Evolutionary conservation across 345 rosid species (phyloP), one percentile per base, ranked within the genome.

Genomic region (Excoecaria agallocha): DNA sequence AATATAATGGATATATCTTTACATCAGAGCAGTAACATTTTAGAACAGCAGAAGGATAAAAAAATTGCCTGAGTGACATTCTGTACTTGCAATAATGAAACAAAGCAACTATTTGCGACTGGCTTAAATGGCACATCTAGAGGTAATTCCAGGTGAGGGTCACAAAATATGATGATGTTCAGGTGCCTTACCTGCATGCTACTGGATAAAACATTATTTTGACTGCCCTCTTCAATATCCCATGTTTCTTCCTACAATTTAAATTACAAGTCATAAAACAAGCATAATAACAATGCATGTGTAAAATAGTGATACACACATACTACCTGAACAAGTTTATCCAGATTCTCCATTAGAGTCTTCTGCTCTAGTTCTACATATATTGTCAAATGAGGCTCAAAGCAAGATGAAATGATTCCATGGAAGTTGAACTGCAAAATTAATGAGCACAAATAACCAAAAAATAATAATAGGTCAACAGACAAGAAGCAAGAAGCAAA

Each of bases 191-290:
- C 99, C 91, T 95, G 96, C 85, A 90, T 93, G 85, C 99, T 93
- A 80, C 99, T 95, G 76, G 90, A 87, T 73, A 95, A 82, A 75
- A 95, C 99, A 85, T 90, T 91, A 78, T 86, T 93, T 82, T 95
- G 94, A 79, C 94, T 91, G 70, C 96, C 97, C 76, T 93, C 98
- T 75, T 95, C 99, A 62, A 93, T 87, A 79, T 93, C 98, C 99
- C 98, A 95, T 64, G 98, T 88, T 85, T 95, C 99, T 83, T 95
- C 99, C 99, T 95, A 79, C 65, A 35, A 68, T 63, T 43, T 68
- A 22, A 58, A 76, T 71, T 65, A 68, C 37, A 60, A 65, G 25
- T 50, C 8, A 62, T 68, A 52, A 68, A 71, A 68, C 49, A 83
- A 82, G 81, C 57, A 69, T 70, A 77, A 69, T 49, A n/a, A 50